Percentiles rank a stretch among this genome's conserved stretches.
These are phyloP conservation scores for Plasmopara halstedii DNA, from an alignment of 352 stramenopile species.

Conservation along the genomic window DNA sequence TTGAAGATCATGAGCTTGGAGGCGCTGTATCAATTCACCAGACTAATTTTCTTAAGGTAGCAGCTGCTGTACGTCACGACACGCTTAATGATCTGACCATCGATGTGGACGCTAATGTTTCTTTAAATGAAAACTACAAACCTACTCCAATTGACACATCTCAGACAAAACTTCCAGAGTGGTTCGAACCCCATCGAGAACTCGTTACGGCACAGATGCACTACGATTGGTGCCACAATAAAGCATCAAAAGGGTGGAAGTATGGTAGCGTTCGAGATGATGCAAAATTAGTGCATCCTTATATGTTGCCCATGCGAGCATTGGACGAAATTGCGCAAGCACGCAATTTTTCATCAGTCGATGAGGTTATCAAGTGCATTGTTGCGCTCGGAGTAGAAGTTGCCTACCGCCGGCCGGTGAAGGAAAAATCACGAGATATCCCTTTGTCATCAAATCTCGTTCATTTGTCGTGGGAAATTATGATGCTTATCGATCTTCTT, in stretches of 20 bases:
- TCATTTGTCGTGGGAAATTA: constrained; percentile 45
- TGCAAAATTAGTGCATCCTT: constrained; percentile 33
- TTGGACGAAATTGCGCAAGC: constrained; percentile 26
- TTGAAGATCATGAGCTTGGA: constrained; percentile 40
- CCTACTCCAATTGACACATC: constrained; percentile 36
- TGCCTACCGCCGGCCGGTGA: constrained; percentile 7
- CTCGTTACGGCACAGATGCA: constrained; percentile 48
- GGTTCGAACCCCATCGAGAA: constrained; percentile 25
- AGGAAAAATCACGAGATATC: constrained; percentile 14
- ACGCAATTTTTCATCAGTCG: constrained; percentile 39
- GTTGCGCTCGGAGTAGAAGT: constrained; percentile 45
- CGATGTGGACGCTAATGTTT: background rate
- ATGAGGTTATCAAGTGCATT: constrained; percentile 55
- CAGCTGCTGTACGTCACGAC: constrained; percentile 24
- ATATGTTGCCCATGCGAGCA: constrained; percentile 42
- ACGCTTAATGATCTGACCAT: constrained; percentile 6
- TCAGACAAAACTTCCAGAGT: constrained; percentile 20
- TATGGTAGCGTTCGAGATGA: constrained; percentile 35
- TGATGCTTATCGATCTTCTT: constrained; percentile 61
- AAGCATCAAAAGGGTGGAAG: constrained; percentile 38
- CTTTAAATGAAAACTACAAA: constrained; percentile 14
- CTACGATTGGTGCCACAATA: constrained; percentile 57
- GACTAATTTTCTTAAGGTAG: constrained; percentile 26
- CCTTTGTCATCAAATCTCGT: constrained; percentile 29
- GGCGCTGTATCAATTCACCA: constrained; percentile 54